phyloP scores from a whole-genome alignment of 2,329 filamentous ascomycete species.

The Diaporthe nobilis region DNA sequence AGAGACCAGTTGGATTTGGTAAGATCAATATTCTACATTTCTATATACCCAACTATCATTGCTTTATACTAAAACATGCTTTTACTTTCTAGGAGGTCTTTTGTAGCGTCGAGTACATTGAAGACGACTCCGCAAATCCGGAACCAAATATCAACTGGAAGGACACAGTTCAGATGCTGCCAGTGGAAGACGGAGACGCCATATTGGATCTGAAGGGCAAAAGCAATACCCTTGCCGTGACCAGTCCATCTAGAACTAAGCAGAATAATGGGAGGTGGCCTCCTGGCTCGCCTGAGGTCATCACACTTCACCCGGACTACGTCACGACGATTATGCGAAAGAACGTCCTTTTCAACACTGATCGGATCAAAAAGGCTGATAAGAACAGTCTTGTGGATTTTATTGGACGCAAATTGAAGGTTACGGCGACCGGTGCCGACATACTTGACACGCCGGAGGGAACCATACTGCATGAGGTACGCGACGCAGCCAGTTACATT shows the following conservation, averaged over 20 bases:
- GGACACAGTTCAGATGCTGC: slow-evolving; percentile 12
- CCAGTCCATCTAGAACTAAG: slow-evolving; percentile 16
- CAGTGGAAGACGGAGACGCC: background rate
- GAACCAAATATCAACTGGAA: slow-evolving; percentile 20
- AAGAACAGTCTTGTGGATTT: slow-evolving; percentile 13
- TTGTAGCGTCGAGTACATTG: slow-evolving; percentile 11
- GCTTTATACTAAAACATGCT: slow-evolving; percentile 3
- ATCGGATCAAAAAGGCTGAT: slow-evolving; percentile 2
- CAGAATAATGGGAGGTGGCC: slow-evolving; percentile 11
- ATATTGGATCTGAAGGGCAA: slow-evolving; percentile 8
- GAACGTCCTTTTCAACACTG: slow-evolving; percentile 13
- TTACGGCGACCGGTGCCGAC: background rate
- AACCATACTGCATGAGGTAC: slow-evolving; percentile 14
- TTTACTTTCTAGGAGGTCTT: slow-evolving; percentile 18
- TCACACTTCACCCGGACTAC: slow-evolving; percentile 21
- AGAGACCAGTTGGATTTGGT: slow-evolving; percentile 17
- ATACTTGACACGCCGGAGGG: slow-evolving; percentile 1
- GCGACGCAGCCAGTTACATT: slow-evolving; percentile 4
- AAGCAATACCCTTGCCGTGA: background rate
- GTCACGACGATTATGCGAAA: background rate
- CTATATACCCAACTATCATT: background rate
- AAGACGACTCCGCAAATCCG: background rate
- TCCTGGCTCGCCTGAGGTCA: background rate
- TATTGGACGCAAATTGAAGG: background rate
- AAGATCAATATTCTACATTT: background rate